Evolutionary conservation across 2,329 filamentous ascomycete species (phyloP), one percentile per base, ranked within the genome.

Genomic region (Fusarium keratoplasticum): DNA sequence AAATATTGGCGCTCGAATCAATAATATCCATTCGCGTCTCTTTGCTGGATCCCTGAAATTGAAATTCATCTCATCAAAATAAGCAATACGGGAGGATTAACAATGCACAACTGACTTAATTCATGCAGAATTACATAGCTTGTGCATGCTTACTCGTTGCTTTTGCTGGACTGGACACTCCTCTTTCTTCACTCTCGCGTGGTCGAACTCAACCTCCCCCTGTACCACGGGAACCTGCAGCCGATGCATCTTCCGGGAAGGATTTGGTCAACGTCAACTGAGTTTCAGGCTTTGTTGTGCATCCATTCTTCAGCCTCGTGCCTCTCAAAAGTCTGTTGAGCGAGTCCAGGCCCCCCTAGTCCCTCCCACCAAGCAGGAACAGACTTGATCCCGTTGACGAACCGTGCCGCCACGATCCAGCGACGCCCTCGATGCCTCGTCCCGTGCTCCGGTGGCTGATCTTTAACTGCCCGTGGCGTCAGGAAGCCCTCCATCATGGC

Each of bases 201-300:
- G 61, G 57, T 62, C 66, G n/a, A 52, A 55, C 61, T 69, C 68
- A 65, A 69, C 60, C 57, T 62, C 66, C 50, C 55, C 60, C 60
- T 63, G 36, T 31, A 38, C 57, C 33, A 61, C 72, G 72, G 72
- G 72, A 73, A 75, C 69, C 47, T 75, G 69, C 72, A 74, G 72
- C 44, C 38, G 29, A 38, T 27, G 58, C 61, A 71, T 63, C 44
- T 60, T 65, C 42, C 20, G 47, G 40, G 38, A 25, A 57, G 50
- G 38, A 31, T 54, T 62, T 52, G 27, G 44, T 65, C 59, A 31
- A 54, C 59, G 63, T 61, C 59, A 60, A 31, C 54, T 60, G 62
- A 59, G 31, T 60, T 59, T 69, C 60, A 64, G 70, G 50, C 70
- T 68, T 67, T 73, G 44, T 36, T 16, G 52, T 61, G 52, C 61